Evolutionary conservation across 495 filamentous ascomycete genomes (phyloP), one percentile per base, ranked within the genome.

Genomic region (Hypoxylon subgilvum): DNA sequence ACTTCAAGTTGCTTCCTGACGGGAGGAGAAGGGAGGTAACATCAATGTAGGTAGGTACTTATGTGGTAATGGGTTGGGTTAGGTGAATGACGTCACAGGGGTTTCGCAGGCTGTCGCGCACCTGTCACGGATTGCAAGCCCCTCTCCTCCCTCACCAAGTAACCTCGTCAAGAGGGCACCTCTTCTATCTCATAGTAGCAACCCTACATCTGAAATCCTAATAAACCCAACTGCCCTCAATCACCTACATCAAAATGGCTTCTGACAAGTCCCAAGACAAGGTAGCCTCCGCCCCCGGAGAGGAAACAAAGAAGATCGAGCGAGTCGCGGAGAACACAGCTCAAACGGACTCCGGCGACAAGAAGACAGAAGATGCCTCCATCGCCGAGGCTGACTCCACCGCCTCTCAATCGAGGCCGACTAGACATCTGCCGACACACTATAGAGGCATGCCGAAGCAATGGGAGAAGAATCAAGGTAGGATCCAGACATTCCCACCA

Each of bases 391-490:
- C 61, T 19, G 48, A 13, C 23, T 49, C 61, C 54, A 48, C 53
- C 40, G 34, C 46, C 12, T 41, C 44, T 6, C 54, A 58, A 21
- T 18, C 43, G 6, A 42, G 34, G n/a, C 49, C 48, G 27, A 34
- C 36, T 6, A 49, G 19, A 18, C 61, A 58, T 6, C 22, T 64
- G 19, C 61, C 53, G 5, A 64, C 64, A 0, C 67, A 70, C 32
- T 70, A 39, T 40, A 57, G 41, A 19, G 67, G 67, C 43, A 70
- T 70, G 67, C 67, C 67, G 39, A 59, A 39, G 12, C 67, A 70
- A 32, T 70, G 67, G 67, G 67, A 65, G 41, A 70, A 70, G 67
- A 70, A 70, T 44, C 63, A 28, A 38, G 52, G 64, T 67, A 35
- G 47, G 67, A 42, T 23, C 40, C 34, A 17, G 16, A 19, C 4